These are phyloP conservation scores for Tuber aestivum DNA, from an alignment of 495 filamentous ascomycete genomes.

Conservation along the genomic window DNA sequence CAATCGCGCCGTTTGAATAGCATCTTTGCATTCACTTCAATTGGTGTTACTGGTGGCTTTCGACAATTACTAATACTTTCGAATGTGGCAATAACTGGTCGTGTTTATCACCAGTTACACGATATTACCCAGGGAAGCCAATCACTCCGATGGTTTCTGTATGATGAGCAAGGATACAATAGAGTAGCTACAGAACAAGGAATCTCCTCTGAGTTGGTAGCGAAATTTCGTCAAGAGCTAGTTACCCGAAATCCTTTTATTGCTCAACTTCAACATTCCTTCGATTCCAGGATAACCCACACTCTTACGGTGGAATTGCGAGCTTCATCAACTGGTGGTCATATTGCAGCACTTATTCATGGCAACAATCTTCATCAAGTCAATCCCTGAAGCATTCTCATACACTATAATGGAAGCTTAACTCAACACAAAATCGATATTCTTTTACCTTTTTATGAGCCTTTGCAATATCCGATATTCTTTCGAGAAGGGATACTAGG, in stretches of 20 bases:
- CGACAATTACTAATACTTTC: too few relatives aligned
- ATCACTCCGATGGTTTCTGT: not conserved
- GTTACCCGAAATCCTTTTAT: slow-evolving; percentile 11
- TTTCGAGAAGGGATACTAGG: slow-evolving; percentile 2
- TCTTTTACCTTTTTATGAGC: not conserved
- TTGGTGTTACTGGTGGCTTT: too few relatives aligned
- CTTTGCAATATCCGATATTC: not conserved
- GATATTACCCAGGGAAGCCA: not conserved
- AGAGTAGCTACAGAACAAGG: not conserved
- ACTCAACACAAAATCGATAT: not conserved
- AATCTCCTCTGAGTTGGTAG: not conserved
- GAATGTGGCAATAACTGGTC: not conserved
- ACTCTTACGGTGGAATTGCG: not conserved
- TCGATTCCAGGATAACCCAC: not conserved
- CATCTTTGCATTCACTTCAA: too few relatives aligned
- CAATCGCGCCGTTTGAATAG: too few relatives aligned
- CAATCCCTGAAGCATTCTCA: slow-evolving; percentile 1
- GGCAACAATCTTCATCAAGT: not conserved
- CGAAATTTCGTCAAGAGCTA: not conserved
- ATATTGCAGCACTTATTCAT: slow-evolving; percentile 17
- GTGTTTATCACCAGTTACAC: slow-evolving; percentile 15
- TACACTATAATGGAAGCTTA: not conserved
- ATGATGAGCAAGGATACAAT: not conserved
- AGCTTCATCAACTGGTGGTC: not conserved
- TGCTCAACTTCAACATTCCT: slow-evolving; percentile 5